These are phyloP conservation scores for Strobilomyces dryophilus DNA, from an alignment of 768 basidiomycete species.

Conservation along the genomic window DNA sequence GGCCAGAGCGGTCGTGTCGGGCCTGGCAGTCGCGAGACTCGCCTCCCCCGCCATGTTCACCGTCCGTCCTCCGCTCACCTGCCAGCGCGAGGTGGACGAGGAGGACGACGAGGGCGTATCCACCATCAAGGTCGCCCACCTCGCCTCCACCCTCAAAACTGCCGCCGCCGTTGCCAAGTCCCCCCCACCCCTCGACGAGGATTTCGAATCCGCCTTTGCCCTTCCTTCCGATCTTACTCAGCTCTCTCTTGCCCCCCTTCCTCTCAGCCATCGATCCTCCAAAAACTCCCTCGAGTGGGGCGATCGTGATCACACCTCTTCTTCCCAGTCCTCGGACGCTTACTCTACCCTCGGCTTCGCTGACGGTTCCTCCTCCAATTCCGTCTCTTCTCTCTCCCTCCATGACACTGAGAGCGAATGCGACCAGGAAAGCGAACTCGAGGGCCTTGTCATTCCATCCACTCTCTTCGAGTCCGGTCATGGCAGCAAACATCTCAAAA, in stretches of 20 bases:
- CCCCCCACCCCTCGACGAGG: conserved; percentile 47
- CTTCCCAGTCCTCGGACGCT: conserved; percentile 84
- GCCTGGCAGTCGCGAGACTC: conserved; percentile 33
- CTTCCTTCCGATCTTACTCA: conserved; percentile 77
- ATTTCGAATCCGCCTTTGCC: conserved; percentile 80
- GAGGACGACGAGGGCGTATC: conserved; percentile 81
- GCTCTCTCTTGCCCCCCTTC: conserved; percentile 75
- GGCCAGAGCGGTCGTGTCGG: conserved; percentile 35
- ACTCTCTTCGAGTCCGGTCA: conserved; percentile 72
- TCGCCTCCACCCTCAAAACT: conserved; percentile 34
- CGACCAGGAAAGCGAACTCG: conserved; percentile 69
- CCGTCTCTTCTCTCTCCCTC: conserved; percentile 57
- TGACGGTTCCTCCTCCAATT: conserved; percentile 69
- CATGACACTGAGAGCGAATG: conserved; percentile 68
- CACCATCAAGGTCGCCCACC: conserved; percentile 70
- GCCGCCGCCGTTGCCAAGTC: conserved; percentile 24
- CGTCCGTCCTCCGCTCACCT: conserved; percentile 61
- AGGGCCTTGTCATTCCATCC: conserved; percentile 75
- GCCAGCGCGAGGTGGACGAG: conserved; percentile 48
- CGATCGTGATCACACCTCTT: conserved; percentile 75
- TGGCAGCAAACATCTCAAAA: conserved; percentile 46
- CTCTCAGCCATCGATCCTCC: conserved; percentile 72
- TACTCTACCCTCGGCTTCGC: conserved; percentile 78
- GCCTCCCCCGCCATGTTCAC: conserved; percentile 34
- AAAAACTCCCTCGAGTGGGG: conserved; percentile 85